phyloP scores from a whole-genome alignment of 1,284 basidiomycete genomes.

The Apiotrichum mycotoxinovorans region DNA sequence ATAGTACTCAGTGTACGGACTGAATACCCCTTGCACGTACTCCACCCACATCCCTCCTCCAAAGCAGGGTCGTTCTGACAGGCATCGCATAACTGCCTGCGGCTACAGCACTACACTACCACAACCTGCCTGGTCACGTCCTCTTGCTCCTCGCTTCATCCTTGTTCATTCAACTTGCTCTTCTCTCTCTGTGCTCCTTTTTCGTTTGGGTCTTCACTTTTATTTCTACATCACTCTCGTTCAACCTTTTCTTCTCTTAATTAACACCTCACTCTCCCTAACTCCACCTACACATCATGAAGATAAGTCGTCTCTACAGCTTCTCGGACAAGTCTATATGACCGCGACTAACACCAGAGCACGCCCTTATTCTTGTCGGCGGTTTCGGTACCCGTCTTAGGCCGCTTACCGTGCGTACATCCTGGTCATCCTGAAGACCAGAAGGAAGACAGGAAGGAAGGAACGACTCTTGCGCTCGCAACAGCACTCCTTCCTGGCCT shows the following conservation, averaged over 20 bases:
- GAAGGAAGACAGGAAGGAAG: too few relatives aligned
- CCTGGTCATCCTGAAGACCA: too few relatives aligned
- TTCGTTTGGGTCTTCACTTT: not conserved
- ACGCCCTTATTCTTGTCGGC: slow-evolving; percentile 53
- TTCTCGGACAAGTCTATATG: not conserved
- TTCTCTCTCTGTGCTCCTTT: not conserved
- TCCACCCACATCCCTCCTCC: not conserved
- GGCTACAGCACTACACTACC: too few relatives aligned
- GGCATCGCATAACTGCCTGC: not conserved
- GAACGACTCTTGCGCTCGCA: too few relatives aligned
- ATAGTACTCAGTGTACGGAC: too few relatives aligned
- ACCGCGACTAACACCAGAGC: slow-evolving; percentile 14
- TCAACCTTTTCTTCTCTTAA: slow-evolving; percentile 1
- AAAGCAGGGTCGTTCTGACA: not conserved
- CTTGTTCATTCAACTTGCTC: not conserved
- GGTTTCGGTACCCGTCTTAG: slow-evolving; percentile 56
- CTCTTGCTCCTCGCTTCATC: not conserved
- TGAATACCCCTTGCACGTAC: not conserved
- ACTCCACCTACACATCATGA: slow-evolving; percentile 27
- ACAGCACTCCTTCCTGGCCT: too few relatives aligned
- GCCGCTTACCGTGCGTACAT: slow-evolving; percentile 53
- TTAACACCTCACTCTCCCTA: not conserved
- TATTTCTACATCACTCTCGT: not conserved
- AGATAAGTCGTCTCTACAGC: slow-evolving; percentile 35
- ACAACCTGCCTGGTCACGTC: too few relatives aligned